These are phyloP conservation scores for Cladosporium colombiae DNA, from an alignment of 2,329 filamentous ascomycete species.

Conservation along the genomic window DNA sequence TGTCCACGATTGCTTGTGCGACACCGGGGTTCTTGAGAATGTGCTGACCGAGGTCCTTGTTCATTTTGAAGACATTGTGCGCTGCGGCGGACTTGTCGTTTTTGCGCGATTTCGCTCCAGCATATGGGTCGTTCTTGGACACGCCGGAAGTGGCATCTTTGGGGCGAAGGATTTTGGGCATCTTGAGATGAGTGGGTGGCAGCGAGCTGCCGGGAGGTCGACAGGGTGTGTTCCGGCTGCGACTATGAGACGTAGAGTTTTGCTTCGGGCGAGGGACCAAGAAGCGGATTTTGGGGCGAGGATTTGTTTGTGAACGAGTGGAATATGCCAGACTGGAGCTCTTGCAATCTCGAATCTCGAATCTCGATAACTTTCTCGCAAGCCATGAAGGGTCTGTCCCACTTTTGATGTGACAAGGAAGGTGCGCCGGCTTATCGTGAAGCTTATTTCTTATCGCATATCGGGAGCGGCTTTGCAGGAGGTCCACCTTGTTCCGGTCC, in stretches of 20 bases:
- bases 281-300: background rate
- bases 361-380: background rate
- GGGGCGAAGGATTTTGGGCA: slow-evolving; percentile 45
- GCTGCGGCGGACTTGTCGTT: slow-evolving; percentile 44
- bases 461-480: background rate
- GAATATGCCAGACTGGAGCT: background rate
- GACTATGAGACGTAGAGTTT: background rate
- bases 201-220: background rate
- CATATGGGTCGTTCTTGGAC: slow-evolving; percentile 46
- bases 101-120: slow-evolving; percentile 48
- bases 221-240: background rate
- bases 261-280: background rate
- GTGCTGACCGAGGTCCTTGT: slow-evolving; percentile 85
- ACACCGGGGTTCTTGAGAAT: slow-evolving; percentile 92
- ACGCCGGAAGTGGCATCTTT: slow-evolving; percentile 42
- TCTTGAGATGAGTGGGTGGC: slow-evolving; percentile 29
- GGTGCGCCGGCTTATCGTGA: slow-evolving; percentile 1
- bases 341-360: background rate
- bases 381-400: background rate
- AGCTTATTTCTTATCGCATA: background rate
- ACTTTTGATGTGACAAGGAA: background rate
- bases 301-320: background rate
- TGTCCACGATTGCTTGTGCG: slow-evolving; percentile 77
- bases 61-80: slow-evolving; percentile 97
- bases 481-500: background rate